Percentiles rank a stretch among this genome's conserved stretches.
Conservation (phyloP, 441 rosid species). For the Erodium trifolium region DNA sequence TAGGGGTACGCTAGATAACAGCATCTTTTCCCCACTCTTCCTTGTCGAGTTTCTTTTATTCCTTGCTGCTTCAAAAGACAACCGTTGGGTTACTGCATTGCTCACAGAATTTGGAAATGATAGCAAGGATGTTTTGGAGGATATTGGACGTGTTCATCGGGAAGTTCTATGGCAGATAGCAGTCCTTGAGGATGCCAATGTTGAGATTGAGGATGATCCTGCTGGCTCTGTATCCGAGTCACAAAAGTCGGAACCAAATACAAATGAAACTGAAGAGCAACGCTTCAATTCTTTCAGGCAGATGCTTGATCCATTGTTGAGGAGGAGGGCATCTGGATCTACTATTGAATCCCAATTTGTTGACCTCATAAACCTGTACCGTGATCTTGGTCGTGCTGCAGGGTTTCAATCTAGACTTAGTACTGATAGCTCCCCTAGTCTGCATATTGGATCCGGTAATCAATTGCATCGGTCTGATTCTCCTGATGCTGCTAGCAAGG, state of each 20-base stretch:
- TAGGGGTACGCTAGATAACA: conserved; percentile 42
- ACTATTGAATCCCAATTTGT: conserved; percentile 85
- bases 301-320: conserved; percentile 82
- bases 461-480: conserved; percentile 28
- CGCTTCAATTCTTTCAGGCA: conserved; percentile 86
- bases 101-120: conserved; percentile 79
- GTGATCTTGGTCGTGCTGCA: conserved; percentile 80
- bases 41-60: conserved; percentile 89
- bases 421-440: conserved; percentile 19
- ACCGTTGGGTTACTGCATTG: conserved; percentile 91
- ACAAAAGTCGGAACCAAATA: conserved; percentile 44
- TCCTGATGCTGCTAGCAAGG: conserved; percentile 19
- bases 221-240: conserved; percentile 38
- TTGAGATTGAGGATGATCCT: conserved; percentile 18
- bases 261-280: conserved; percentile 61
- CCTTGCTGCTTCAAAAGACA: conserved; percentile 95
- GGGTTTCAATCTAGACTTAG: conserved; percentile 63
- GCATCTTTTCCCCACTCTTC: conserved; percentile 72
- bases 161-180: conserved; percentile 93
- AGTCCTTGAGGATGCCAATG: conserved; percentile 45
- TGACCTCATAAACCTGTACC: conserved; percentile 86
- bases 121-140: conserved; percentile 82
- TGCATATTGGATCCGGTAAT: not conserved
- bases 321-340: conserved; percentile 89
- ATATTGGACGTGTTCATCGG: conserved; percentile 78